Base-by-base conservation (phyloP, 306 rosid species). In the Trifolium pratense region DNA sequence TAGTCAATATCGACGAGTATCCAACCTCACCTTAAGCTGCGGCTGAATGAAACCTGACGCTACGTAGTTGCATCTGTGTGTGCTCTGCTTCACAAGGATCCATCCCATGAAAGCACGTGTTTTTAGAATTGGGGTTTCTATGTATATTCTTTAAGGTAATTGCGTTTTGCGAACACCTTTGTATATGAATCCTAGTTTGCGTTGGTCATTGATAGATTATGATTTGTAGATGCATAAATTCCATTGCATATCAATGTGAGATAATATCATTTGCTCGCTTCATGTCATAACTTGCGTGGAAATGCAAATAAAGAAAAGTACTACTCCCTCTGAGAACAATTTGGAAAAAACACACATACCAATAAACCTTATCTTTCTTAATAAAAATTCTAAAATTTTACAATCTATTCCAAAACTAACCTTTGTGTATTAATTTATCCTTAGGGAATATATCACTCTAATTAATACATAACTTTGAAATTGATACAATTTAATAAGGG, bases 101-200 rank as follows among this genome's bases (percentile, higher is more conserved):
- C 32, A 32, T 68, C 72, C 34, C 13, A 12, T 48, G 3, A 31
- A 15, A 37, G 6, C 32, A 39, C 60, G 17, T 12, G 66, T 31
- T 7, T 55, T 5, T 34, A 43, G 60, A 66, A 20, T 58, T 46
- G 74, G 17, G 58, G 49, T 36, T 53, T 29, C 31, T 14, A 64
- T n/a, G 79, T 66, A 39, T 71, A 71, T 71, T 26, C 39, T 52
- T 76, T 34, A 32, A 15, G 67, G 23, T 61, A 32, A 61, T 9
- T 31, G n/a, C n/a, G n/a, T n/a, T n/a, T n/a, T n/a, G 43, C 3
- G 15, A 5, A n/a, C 45, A 61, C 4, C 45, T 18, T 64, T 64
- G 69, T 39, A 64, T 37, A 39, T 18, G 16, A 36, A 62, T 56
- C 61, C 26, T 34, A n/a, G 46, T 53, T 53, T 55, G 60, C 13